Percentiles rank a stretch among this genome's conserved stretches.
Evolutionary conservation across 768 basidiomycete species (phyloP).

Genomic region (Leccinum fibrillosum): DNA sequence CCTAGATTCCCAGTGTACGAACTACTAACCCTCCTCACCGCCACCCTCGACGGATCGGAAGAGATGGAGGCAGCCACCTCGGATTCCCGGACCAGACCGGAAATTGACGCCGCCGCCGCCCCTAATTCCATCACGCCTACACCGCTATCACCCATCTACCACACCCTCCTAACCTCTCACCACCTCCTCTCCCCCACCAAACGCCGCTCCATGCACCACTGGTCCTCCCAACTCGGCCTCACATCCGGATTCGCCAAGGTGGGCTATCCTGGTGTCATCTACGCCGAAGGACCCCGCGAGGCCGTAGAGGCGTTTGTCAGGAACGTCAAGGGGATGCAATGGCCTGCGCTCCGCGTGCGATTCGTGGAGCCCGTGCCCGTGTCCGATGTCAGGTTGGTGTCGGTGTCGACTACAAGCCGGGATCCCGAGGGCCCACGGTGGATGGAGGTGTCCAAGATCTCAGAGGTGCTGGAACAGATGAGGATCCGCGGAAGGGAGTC

Average conservation of each 20-base stretch:
- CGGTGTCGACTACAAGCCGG: background rate
- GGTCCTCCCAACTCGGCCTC: constrained; percentile 53
- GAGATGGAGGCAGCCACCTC: background rate
- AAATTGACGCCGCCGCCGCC: background rate
- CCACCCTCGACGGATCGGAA: constrained; percentile 48
- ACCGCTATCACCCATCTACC: constrained; percentile 32
- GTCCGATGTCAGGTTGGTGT: background rate
- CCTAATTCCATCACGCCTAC: background rate
- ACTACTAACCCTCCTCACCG: constrained; percentile 52
- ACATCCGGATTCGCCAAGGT: constrained; percentile 65
- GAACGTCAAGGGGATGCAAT: constrained; percentile 74
- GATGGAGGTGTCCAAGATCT: constrained; percentile 67
- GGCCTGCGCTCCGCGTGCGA: constrained; percentile 65
- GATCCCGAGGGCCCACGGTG: constrained; percentile 31
- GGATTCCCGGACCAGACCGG: background rate
- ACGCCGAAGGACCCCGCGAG: constrained; percentile 53
- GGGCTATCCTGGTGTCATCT: constrained; percentile 75
- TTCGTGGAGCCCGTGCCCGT: constrained; percentile 45
- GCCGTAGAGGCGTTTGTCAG: constrained; percentile 60
- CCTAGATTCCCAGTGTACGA: constrained; percentile 61
- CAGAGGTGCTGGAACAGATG: constrained; percentile 70
- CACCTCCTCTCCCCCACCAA: constrained; percentile 66
- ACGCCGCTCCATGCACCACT: constrained; percentile 52
- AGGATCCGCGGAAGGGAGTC: constrained; percentile 49
- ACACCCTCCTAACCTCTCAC: constrained; percentile 71